Evolutionary conservation across 805 yeast genomes (phyloP), one percentile per base, ranked within the genome.

Genomic region (Cyberlindnera subsufficiens): DNA sequence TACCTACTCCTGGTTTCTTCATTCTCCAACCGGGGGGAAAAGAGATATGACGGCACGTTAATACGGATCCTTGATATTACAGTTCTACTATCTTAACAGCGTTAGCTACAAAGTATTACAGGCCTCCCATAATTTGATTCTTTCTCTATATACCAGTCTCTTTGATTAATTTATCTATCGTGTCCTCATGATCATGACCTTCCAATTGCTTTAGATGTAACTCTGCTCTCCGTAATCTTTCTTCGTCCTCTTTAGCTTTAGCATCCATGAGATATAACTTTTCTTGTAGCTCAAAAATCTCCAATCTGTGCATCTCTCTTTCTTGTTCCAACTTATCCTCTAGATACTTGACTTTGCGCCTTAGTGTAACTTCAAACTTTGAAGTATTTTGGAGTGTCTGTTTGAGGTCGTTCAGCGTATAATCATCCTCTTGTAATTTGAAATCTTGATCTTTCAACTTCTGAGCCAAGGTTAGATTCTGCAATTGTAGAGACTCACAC

Each of bases 201-300:
- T 64, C 65, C n/a, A 65, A 48, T 30, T 60, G 64, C 37, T 46
- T 45, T 6, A 64, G 59, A 10, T 54, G 49, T 14, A 56, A 47
- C 14, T 62, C 53, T 34, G 58, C 59, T 10, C 41, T 52, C 13
- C 45, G 37, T 4, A 52, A 42, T 41, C 44, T 16, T 7, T 51
- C 47, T 30, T 54, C 50, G 25, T 53, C 50, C 14, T 61, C 63
- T 36, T 54, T 52, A 9, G 56, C 33, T 43, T 52, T 56, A 19
- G 50, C 38, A 34, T 60, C 62, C 11, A 57, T 37, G 9, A 52
- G 35, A 15, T 52, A 51, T 3, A 59, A 44, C 30, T 50, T 53
- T 33, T 59, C 61, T 8, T 57, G 52, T 20, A 61, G 45, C 3
- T 53, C 53, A 42, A 62, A 59, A n/a, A 60, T 62, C 18, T 53